Evolutionary conservation across 345 rosid genomes (phyloP).

Genomic region (Draba incana): DNA sequence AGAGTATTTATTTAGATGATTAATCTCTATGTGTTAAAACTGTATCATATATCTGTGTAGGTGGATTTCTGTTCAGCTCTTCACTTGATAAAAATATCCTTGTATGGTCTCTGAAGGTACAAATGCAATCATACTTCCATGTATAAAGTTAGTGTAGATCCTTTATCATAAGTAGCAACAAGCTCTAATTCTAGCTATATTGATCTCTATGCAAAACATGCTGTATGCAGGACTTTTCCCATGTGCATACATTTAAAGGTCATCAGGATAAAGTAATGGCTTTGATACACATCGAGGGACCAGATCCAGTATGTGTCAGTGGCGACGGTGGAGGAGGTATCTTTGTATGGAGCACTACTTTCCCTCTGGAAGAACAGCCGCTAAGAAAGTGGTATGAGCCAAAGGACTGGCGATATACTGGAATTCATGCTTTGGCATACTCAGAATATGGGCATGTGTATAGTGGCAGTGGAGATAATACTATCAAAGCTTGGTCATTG

Average conservation of each 20-base stretch:
- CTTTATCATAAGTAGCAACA: conserved; percentile 3
- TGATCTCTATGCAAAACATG: conserved; percentile 19
- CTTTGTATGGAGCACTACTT: conserved; percentile 65
- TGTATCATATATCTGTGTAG: conserved; percentile 48
- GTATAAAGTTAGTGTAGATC: conserved; percentile 7
- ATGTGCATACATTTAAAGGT: conserved; percentile 74
- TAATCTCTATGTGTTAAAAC: conserved; percentile 25
- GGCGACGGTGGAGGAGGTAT: conserved; percentile 92
- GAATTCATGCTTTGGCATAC: conserved; percentile 74
- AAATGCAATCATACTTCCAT: background rate
- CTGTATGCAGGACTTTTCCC: conserved; percentile 76
- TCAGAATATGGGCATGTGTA: conserved; percentile 68
- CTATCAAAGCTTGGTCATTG: conserved; percentile 85
- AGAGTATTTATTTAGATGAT: background rate
- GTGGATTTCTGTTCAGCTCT: conserved; percentile 82
- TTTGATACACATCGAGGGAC: conserved; percentile 65
- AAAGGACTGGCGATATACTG: conserved; percentile 96
- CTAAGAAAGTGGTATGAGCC: conserved; percentile 79
- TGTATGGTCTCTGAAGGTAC: conserved; percentile 93
- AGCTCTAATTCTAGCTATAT: conserved; percentile 5
- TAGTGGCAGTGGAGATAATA: conserved; percentile 91
- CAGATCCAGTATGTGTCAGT: conserved; percentile 67
- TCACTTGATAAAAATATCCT: conserved; percentile 77
- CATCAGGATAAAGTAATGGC: conserved; percentile 89
- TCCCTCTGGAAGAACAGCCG: conserved; percentile 65